Percentiles rank a stretch among this genome's conserved stretches.
phyloP scores from a whole-genome alignment of 2,329 filamentous ascomycete species.

The Amauroascus verrucosus region DNA sequence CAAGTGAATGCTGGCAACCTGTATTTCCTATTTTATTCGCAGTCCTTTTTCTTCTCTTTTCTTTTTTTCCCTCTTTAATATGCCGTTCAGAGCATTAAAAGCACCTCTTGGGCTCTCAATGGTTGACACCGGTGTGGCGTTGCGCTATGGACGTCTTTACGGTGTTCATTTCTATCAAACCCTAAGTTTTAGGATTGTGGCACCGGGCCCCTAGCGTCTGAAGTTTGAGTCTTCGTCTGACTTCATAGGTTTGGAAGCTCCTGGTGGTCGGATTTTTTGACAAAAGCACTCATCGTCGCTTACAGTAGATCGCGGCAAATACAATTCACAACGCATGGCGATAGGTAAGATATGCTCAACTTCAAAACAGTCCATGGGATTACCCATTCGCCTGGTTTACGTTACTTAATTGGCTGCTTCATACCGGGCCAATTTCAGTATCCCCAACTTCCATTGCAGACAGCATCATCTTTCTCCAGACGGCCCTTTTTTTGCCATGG shows the following conservation, averaged over 20 bases:
- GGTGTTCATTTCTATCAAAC: not conserved
- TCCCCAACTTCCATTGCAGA: not conserved
- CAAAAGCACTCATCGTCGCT: not conserved
- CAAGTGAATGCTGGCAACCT: too few species aligned
- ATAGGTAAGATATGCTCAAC: not conserved
- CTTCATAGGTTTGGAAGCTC: not conserved
- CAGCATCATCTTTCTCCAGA: too few species aligned
- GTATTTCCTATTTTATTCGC: too few species aligned
- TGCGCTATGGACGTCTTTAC: not conserved
- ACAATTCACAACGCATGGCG: not conserved
- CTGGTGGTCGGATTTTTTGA: not conserved
- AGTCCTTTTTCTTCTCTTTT: too few species aligned
- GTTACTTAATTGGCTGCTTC: not conserved
- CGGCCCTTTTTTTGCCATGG: not conserved
- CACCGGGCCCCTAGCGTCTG: not conserved
- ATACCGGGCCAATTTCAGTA: not conserved
- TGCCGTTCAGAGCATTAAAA: not conserved
- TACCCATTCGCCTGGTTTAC: not conserved
- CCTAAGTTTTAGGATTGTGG: not conserved
- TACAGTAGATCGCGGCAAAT: not conserved
- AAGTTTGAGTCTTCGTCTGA: constrained; percentile 4
- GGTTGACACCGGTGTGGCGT: not conserved
- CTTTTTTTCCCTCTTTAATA: not conserved
- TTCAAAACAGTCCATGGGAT: not conserved
- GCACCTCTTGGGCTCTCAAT: not conserved